A percentile compares a stretch with the other conserved stretches of the same genome.
Conservation (phyloP, 208 protist genomes). For the Crithidia expoeki region DNA sequence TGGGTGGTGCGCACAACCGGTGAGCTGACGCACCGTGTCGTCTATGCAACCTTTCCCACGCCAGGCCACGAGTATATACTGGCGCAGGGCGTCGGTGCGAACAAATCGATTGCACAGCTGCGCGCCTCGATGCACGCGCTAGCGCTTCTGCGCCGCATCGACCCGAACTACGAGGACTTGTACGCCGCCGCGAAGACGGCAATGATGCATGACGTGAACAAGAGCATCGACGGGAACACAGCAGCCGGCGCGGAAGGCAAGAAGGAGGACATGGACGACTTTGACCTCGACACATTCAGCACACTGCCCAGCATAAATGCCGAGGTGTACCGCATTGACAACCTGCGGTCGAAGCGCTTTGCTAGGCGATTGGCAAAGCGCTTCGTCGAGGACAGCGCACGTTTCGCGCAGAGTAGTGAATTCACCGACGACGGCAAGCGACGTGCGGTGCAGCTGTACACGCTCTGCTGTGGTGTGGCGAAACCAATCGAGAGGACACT, state of each 20-base stretch:
- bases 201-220: neutral
- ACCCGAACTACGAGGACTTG: constrained; percentile 64
- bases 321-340: constrained; percentile 8
- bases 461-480: constrained; percentile 59
- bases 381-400: constrained; percentile 9
- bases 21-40: constrained; percentile 53
- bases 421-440: constrained; percentile 65
- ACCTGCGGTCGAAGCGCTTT: neutral
- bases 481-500: constrained; percentile 40
- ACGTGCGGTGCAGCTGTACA: constrained; percentile 67
- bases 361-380: neutral
- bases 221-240: neutral
- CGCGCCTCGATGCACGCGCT: constrained; percentile 84
- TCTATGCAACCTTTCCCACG: constrained; percentile 53
- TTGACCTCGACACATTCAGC: constrained; percentile 38
- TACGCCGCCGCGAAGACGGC: neutral
- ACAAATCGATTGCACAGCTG: constrained; percentile 54
- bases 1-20: constrained; percentile 62
- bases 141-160: constrained; percentile 69
- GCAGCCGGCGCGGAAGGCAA: neutral
- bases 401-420: neutral
- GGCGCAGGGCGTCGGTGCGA: constrained; percentile 68
- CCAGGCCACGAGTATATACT: constrained; percentile 67
- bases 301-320: constrained; percentile 23
- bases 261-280: constrained; percentile 26